These are phyloP conservation scores for Fomes fomentarius DNA, from an alignment of 1,284 basidiomycete species.

Conservation along the genomic window DNA sequence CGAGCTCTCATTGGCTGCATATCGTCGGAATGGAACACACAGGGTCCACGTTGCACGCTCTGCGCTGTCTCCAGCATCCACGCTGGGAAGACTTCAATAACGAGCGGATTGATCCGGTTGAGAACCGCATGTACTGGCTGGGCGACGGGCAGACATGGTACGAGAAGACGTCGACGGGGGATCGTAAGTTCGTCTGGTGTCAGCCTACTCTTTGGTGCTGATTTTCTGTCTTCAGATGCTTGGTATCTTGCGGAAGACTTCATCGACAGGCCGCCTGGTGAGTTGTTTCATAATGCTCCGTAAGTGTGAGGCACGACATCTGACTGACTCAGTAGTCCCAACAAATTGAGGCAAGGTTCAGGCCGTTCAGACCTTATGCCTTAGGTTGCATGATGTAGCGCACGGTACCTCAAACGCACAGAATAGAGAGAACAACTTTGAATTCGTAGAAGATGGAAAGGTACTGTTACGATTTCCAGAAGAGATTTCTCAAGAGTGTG, in stretches of 20 bases:
- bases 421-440: too few species aligned
- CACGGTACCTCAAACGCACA: too few species aligned
- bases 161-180: slow-evolving; percentile 45
- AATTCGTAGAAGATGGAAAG: too few species aligned
- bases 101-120: slow-evolving; percentile 44
- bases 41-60: slow-evolving; percentile 59
- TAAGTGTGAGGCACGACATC: too few species aligned
- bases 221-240: too few species aligned
- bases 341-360: too few species aligned
- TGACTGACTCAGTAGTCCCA: too few species aligned
- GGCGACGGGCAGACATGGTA: slow-evolving; percentile 56
- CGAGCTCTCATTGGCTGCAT: background rate
- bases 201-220: background rate
- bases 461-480: too few species aligned
- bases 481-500: too few species aligned
- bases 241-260: background rate
- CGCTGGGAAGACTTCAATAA: slow-evolving; percentile 72
- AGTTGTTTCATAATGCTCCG: too few species aligned
- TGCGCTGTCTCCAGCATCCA: slow-evolving; percentile 51
- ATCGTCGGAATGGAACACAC: background rate
- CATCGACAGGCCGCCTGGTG: background rate
- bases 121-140: slow-evolving; percentile 60
- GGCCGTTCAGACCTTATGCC: too few species aligned
- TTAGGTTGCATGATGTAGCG: too few species aligned
- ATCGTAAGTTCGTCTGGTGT: slow-evolving; percentile 55